Base-by-base conservation (phyloP, 208 protist species). In the Trypanosoma congolense region DNA sequence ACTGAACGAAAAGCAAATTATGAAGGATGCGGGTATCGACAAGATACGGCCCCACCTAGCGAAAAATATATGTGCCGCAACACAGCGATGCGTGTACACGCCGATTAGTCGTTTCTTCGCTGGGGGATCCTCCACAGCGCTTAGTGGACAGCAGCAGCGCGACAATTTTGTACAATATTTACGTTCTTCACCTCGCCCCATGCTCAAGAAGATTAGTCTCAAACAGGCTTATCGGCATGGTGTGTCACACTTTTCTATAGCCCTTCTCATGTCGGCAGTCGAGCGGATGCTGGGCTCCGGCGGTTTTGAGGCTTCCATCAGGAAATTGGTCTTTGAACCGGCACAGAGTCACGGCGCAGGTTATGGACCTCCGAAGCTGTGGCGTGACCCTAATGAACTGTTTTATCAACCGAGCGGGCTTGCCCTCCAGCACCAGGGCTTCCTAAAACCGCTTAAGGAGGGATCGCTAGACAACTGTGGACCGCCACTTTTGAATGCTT, bases 391-490 rank as follows among this genome's bases (percentile, higher is more conserved):
- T 16, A 81, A 73, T 56, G 81, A 87, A 61, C 45, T 92, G 33
- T 90, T 92, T 52, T 92, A 92, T 62, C 78, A 88, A 54, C 81
- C 81, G 4, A 87, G 71, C 4, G 81, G 80, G 4, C 75, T 81
- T 26, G 66, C 81, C 12, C 54, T 76, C 33, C 85, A 86, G 63
- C 79, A 92, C 50, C 58, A 68, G 46, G 44, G 54, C 12, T 89
- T 86, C 46, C 44, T 55, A 21, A 28, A 53, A 2, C 77, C 85
- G 12, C 28, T 92, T 4, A 38, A 66, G 16, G 25, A 50, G 4
- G 73, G 73, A 4, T 54, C 54, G 4, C 2, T 52, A 22, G 73
- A 56, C 8, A 92, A 90, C 70, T 75, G 73, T 61, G 75, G 65
- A 10, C 81, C 85, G 12, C 60, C 79, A 19, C 52, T 82, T 4